phyloP scores from a whole-genome alignment of 352 stramenopile species.

The Phytophthora kernoviae region DNA sequence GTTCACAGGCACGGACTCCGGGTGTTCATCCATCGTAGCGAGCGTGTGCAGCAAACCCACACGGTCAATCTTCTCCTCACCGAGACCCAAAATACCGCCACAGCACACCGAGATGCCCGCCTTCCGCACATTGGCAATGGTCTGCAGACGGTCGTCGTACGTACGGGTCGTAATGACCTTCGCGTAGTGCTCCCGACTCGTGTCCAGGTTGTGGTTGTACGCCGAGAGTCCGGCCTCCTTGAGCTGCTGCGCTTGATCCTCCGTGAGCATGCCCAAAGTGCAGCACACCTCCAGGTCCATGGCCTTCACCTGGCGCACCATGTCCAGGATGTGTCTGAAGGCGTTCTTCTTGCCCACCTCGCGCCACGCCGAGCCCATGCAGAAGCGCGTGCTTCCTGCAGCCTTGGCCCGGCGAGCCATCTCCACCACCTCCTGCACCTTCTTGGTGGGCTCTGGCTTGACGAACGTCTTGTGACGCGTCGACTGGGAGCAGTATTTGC shows the following conservation, averaged over 20 bases:
- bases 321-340: conserved; percentile 97
- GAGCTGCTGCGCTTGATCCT: conserved; percentile 95
- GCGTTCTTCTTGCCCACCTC: conserved; percentile 99
- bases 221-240: conserved; percentile 97
- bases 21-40: conserved; percentile 95
- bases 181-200: conserved; percentile 96
- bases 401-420: conserved; percentile 95
- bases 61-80: conserved; percentile 94
- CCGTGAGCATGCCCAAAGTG: conserved; percentile 97
- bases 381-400: conserved; percentile 97
- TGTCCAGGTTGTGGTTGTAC: conserved; percentile 99
- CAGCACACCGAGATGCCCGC: conserved; percentile 98
- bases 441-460: conserved; percentile 97
- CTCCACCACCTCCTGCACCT: conserved; percentile 96
- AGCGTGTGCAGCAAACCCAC: conserved; percentile 96
- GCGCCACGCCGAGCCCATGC: conserved; percentile 98
- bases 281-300: conserved; percentile 96
- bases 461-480: conserved; percentile 98
- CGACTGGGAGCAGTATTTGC: conserved; percentile 97
- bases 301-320: conserved; percentile 93
- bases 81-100: conserved; percentile 96
- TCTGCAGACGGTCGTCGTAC: conserved; percentile 97
- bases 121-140: conserved; percentile 96
- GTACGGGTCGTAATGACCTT: conserved; percentile 96
- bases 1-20: conserved; percentile 97